Percentiles rank a stretch among this genome's conserved stretches.
phyloP scores from a whole-genome alignment of 352 stramenopile species.

The Pythium oligandrum region DNA sequence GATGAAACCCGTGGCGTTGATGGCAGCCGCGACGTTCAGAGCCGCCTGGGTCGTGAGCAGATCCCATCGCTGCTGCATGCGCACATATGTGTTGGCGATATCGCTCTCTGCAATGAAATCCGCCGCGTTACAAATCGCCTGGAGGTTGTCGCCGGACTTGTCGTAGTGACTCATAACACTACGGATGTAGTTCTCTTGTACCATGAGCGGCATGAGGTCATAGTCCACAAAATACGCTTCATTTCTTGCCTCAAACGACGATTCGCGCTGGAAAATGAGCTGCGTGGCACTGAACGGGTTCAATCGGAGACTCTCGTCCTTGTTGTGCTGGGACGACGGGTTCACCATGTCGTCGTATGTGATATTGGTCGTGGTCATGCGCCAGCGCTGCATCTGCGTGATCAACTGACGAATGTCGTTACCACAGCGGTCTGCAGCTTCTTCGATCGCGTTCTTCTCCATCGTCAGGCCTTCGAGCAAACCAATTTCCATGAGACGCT shows the following conservation, averaged over 20 bases:
- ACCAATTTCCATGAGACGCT: constrained; percentile 91
- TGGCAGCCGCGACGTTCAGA: constrained; percentile 86
- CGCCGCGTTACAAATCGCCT: constrained; percentile 83
- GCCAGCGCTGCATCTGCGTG: constrained; percentile 97
- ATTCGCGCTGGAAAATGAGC: constrained; percentile 87
- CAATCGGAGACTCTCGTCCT: constrained; percentile 91
- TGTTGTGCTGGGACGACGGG: constrained; percentile 76
- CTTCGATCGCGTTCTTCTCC: constrained; percentile 96
- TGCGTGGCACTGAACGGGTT: constrained; percentile 95
- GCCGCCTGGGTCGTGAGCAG: constrained; percentile 90
- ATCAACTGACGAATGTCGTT: constrained; percentile 98
- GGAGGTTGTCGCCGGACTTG: constrained; percentile 72
- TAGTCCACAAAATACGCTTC: constrained; percentile 99
- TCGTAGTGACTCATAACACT: constrained; percentile 76
- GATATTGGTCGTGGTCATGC: constrained; percentile 69
- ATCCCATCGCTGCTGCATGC: constrained; percentile 92
- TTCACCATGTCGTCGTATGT: constrained; percentile 86
- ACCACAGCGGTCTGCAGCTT: constrained; percentile 93
- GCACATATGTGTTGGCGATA: constrained; percentile 71
- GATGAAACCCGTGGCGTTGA: constrained; percentile 80
- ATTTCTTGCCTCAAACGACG: constrained; percentile 82
- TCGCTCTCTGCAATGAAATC: constrained; percentile 90
- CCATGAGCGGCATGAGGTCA: constrained; percentile 95
- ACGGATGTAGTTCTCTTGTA: constrained; percentile 90
- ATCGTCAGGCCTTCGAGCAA: constrained; percentile 87